Percentiles rank a stretch among this genome's conserved stretches.
Evolutionary conservation across 768 basidiomycete genomes (phyloP).

Genomic region (Boletus huronensis): DNA sequence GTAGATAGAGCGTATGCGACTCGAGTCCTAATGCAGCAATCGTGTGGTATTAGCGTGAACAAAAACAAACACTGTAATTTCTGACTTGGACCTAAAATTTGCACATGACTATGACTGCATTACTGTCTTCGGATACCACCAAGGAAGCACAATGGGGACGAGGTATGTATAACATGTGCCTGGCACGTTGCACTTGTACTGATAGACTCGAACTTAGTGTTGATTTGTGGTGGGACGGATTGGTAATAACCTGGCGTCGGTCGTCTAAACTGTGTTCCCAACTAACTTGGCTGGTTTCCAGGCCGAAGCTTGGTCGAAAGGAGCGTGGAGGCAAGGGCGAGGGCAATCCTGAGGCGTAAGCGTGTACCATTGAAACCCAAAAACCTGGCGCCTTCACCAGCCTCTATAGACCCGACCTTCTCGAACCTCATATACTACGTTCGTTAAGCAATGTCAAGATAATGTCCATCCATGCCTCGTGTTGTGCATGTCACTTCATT

Average conservation of each 20-base stretch:
- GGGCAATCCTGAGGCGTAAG: conserved; percentile 40
- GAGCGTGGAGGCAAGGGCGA: conserved; percentile 51
- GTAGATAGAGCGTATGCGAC: conserved; percentile 36
- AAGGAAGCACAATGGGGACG: conserved; percentile 44
- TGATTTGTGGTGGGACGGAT: conserved; percentile 85
- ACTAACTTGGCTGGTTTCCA: conserved; percentile 30
- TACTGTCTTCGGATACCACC: conserved; percentile 21
- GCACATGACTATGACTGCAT: conserved; percentile 30
- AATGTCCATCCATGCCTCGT: conserved; percentile 70
- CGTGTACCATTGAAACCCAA: not conserved
- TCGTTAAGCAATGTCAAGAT: conserved; percentile 79
- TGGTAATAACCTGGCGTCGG: conserved; percentile 52
- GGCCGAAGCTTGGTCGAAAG: conserved; percentile 76
- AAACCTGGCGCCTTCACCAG: conserved; percentile 1
- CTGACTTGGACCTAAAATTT: conserved; percentile 23
- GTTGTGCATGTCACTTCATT: conserved; percentile 73
- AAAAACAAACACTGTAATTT: conserved; percentile 16
- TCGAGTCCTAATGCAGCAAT: conserved; percentile 36
- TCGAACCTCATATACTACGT: conserved; percentile 85
- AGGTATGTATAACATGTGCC: conserved; percentile 24
- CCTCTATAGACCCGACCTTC: conserved; percentile 69
- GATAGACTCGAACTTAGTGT: conserved; percentile 43
- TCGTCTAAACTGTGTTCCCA: not conserved
- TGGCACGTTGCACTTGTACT: conserved; percentile 11
- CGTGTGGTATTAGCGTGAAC: conserved; percentile 10